A percentile compares a stretch with the other conserved stretches of the same genome.
These are phyloP conservation scores for Termitomyces sp. DNA, from an alignment of 768 basidiomycete genomes.

Conservation along the genomic window DNA sequence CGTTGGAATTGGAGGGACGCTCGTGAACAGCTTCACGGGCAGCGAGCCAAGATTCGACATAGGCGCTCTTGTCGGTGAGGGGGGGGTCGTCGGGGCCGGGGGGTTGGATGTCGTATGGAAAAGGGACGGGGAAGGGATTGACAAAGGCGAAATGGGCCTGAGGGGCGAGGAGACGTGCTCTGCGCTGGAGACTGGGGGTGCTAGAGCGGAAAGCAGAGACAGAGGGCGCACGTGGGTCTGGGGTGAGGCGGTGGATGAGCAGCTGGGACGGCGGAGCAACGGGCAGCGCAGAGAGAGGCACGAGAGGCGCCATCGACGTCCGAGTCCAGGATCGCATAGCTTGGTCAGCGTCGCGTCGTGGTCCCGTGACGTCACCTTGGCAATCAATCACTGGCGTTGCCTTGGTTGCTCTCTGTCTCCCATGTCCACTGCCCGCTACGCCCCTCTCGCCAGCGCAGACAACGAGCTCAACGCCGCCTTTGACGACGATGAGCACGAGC, in stretches of 20 bases:
- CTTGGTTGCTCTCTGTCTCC: not conserved
- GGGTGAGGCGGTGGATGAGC: constrained; percentile 45
- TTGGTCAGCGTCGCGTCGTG: not conserved
- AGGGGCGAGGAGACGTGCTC: constrained; percentile 55
- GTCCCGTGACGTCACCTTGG: not conserved
- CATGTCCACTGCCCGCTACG: constrained; percentile 2
- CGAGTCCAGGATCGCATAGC: not conserved
- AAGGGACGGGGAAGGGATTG: constrained; percentile 75
- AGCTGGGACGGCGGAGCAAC: constrained; percentile 9
- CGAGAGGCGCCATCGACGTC: not conserved
- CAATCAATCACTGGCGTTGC: no score
- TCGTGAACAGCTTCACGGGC: constrained; percentile 55
- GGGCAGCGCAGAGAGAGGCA: constrained; percentile 29
- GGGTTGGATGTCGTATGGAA: constrained; percentile 74
- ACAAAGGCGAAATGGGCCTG: constrained; percentile 77
- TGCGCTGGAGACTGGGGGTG: constrained; percentile 65
- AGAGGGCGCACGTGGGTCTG: constrained; percentile 55
- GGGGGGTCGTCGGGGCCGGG: constrained; percentile 33
- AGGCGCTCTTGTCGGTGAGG: constrained; percentile 48
- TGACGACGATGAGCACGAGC: constrained; percentile 17
- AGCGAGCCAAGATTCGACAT: constrained; percentile 77
- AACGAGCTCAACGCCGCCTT: constrained; percentile 31
- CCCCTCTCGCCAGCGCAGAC: not conserved
- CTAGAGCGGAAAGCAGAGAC: constrained; percentile 46
- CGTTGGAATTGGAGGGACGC: constrained; percentile 13